These are phyloP conservation scores for Coemansia sp. DNA, from an alignment of 371 early-diverging fungal species.

Conservation along the genomic window DNA sequence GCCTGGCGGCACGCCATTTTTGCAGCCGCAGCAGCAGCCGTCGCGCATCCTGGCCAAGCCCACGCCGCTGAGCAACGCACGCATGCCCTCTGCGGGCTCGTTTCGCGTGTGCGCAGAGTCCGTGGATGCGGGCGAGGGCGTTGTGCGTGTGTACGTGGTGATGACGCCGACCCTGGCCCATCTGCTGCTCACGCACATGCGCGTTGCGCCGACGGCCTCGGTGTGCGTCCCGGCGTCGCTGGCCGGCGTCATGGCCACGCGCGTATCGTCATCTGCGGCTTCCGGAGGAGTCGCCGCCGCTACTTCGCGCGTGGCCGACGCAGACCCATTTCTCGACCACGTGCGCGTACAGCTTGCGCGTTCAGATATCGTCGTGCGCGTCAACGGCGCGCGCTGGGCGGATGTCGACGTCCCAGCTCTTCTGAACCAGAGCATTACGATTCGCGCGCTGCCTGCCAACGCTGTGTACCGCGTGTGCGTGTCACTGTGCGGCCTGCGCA, in stretches of 20 bases:
- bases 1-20: conserved; percentile 26
- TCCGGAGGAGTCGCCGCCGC: background rate
- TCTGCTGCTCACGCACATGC: conserved; percentile 27
- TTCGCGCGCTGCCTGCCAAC: conserved; percentile 20
- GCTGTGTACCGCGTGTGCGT: conserved; percentile 14
- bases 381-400: conserved; percentile 36
- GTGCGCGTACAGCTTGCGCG: conserved; percentile 34
- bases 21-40: conserved; percentile 1
- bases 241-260: conserved; percentile 17
- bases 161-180: conserved; percentile 42
- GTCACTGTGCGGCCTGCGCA: conserved; percentile 39
- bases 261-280: background rate
- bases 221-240: conserved; percentile 42
- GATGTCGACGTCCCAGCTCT: conserved; percentile 1
- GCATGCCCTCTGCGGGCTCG: conserved; percentile 2
- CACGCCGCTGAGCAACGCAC: conserved; percentile 34
- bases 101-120: conserved; percentile 30
- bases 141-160: conserved; percentile 13
- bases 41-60: conserved; percentile 36
- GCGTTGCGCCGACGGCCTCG: conserved; percentile 17
- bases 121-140: conserved; percentile 4
- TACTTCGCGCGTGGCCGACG: conserved; percentile 12
- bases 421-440: conserved; percentile 18
- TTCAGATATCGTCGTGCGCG: conserved; percentile 36
- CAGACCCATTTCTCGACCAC: conserved; percentile 35